These are phyloP conservation scores for Nakazawaea ernobii DNA, from an alignment of 805 yeast genomes.

Conservation along the genomic window DNA sequence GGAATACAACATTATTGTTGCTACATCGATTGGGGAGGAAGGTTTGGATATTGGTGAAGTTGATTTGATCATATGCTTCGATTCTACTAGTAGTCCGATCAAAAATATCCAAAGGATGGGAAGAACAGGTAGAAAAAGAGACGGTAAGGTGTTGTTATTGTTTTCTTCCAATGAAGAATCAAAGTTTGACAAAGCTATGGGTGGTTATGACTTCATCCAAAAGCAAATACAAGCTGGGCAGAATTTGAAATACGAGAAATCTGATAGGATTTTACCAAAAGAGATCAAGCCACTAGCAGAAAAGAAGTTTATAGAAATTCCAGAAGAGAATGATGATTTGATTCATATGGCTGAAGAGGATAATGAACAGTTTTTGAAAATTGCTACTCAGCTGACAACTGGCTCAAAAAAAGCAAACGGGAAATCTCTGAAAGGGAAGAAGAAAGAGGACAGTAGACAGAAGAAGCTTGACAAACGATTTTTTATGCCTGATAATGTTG, in stretches of 20 bases:
- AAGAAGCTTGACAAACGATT: slow-evolving; percentile 36
- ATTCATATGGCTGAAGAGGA: slow-evolving; percentile 49
- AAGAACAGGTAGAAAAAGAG: slow-evolving; percentile 92
- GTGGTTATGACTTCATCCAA: slow-evolving; percentile 76
- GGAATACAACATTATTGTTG: slow-evolving; percentile 73
- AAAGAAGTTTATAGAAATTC: slow-evolving; percentile 54
- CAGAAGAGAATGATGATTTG: slow-evolving; percentile 59
- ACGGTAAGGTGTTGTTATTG: slow-evolving; percentile 73
- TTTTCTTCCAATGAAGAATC: slow-evolving; percentile 71
- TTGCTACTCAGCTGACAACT: slow-evolving; percentile 62
- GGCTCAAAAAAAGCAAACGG: slow-evolving; percentile 24
- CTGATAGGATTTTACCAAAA: slow-evolving; percentile 67
- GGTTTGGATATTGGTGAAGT: slow-evolving; percentile 98
- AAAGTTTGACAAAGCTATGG: slow-evolving; percentile 82
- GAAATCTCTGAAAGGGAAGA: slow-evolving; percentile 15
- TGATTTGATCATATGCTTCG: slow-evolving; percentile 87
- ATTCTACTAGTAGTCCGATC: slow-evolving; percentile 89
- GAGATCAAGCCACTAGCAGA: slow-evolving; percentile 50
- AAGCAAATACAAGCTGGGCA: slow-evolving; percentile 50
- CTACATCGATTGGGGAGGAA: slow-evolving; percentile 97
- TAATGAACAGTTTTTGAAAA: slow-evolving; percentile 50
- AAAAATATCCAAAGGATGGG: slow-evolving; percentile 96
- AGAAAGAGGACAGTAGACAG: slow-evolving; percentile 9
- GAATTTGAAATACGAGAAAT: slow-evolving; percentile 35
- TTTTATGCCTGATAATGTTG: slow-evolving; percentile 71